A percentile compares a stretch with the other conserved stretches of the same genome.
These are phyloP conservation scores for Amylostereum chailletii DNA, from an alignment of 1,284 basidiomycete species.

Conservation along the genomic window DNA sequence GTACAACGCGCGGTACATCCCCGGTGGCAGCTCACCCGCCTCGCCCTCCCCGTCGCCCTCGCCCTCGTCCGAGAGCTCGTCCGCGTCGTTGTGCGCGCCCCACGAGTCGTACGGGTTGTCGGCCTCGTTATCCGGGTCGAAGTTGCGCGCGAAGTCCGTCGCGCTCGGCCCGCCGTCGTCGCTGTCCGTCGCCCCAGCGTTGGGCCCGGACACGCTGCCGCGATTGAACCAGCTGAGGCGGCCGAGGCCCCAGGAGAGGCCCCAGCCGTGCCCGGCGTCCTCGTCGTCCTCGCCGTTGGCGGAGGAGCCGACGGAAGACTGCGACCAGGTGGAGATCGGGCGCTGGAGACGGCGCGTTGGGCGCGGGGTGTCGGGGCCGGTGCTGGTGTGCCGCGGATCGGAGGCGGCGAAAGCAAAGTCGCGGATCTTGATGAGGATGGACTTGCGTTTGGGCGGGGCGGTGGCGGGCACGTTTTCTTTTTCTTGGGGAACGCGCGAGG, in stretches of 20 bases:
- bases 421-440: constrained; percentile 41
- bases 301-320: constrained; percentile 19
- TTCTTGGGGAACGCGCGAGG: not conserved
- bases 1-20: constrained; percentile 64
- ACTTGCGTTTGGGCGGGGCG: constrained; percentile 13
- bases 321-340: constrained; percentile 19
- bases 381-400: constrained; percentile 48
- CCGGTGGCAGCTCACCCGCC: constrained; percentile 43
- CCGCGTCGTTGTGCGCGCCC: not conserved
- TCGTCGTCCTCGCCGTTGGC: constrained; percentile 19
- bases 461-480: constrained; percentile 2
- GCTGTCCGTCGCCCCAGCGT: constrained; percentile 6
- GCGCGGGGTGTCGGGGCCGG: constrained; percentile 44
- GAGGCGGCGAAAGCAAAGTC: constrained; percentile 48
- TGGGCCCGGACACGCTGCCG: constrained; percentile 6
- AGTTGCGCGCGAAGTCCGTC: constrained; percentile 41
- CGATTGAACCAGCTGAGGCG: constrained; percentile 22
- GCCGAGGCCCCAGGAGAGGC: constrained; percentile 29
- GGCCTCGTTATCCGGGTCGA: constrained; percentile 20
- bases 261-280: constrained; percentile 26
- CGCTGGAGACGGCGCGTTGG: constrained; percentile 35
- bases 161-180: constrained; percentile 25
- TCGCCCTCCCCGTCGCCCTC: constrained; percentile 12
- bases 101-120: constrained; percentile 1
- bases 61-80: constrained; percentile 10